These are phyloP conservation scores for Chytriomyces sp. DNA, from an alignment of 192 early-diverging fungal species.

Conservation along the genomic window DNA sequence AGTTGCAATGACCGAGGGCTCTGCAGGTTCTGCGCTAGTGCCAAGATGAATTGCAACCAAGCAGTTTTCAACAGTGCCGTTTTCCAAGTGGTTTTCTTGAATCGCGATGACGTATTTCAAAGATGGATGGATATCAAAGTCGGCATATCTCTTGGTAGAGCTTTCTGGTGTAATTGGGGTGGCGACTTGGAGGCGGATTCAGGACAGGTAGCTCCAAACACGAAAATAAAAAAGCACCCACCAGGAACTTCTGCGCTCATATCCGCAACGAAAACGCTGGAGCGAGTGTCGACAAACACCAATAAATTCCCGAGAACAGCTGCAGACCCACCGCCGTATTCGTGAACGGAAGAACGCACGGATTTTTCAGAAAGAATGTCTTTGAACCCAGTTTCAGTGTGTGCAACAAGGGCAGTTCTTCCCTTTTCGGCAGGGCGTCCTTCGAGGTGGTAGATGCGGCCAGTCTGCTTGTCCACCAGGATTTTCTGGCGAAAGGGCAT, in stretches of 20 bases:
- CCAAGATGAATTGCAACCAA: slow-evolving; percentile 63
- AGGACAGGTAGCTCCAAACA: not conserved
- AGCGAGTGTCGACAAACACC: slow-evolving; percentile 65
- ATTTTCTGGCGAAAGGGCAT: not conserved
- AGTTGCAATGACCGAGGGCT: slow-evolving; percentile 52
- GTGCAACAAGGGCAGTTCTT: slow-evolving; percentile 9
- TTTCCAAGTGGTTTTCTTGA: slow-evolving; percentile 71
- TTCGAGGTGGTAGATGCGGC: slow-evolving; percentile 18
- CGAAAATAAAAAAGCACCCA: not conserved
- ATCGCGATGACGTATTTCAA: slow-evolving; percentile 65
- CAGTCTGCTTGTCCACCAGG: slow-evolving; percentile 16
- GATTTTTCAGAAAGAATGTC: not conserved
- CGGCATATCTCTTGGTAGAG: slow-evolving; percentile 61
- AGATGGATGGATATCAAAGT: slow-evolving; percentile 63
- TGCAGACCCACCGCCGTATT: slow-evolving; percentile 76
- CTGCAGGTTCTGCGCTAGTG: slow-evolving; percentile 10
- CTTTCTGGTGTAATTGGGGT: slow-evolving; percentile 32
- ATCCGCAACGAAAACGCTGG: slow-evolving; percentile 45
- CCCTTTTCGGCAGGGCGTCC: slow-evolving; percentile 23
- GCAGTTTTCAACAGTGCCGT: slow-evolving; percentile 61
- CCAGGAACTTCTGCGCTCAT: not conserved
- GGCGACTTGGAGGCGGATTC: not conserved
- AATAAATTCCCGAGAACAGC: slow-evolving; percentile 58
- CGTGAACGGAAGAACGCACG: slow-evolving; percentile 73
- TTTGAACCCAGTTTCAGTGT: slow-evolving; percentile 2